phyloP scores from a whole-genome alignment of 805 yeast species.

The Saccharomyces kudriavzevii region DNA sequence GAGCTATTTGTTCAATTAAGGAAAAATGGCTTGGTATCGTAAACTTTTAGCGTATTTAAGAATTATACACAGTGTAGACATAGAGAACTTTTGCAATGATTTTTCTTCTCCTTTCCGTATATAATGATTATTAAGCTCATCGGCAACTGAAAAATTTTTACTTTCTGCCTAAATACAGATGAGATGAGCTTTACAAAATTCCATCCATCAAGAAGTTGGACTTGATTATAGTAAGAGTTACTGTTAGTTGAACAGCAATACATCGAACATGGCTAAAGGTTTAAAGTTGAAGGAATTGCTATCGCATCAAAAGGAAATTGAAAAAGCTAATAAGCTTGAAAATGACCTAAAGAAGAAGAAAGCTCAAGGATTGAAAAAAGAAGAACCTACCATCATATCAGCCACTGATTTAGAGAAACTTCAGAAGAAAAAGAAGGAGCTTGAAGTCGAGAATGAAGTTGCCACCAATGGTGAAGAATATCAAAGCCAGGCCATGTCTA shows the following conservation, averaged over 20 bases:
- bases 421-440: conserved; percentile 14
- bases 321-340: conserved; percentile 17
- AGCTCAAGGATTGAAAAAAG: conserved; percentile 15
- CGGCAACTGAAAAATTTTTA: background rate
- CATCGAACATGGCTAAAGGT: conserved; percentile 29
- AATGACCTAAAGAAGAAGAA: conserved; percentile 17
- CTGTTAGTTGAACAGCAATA: background rate
- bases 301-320: conserved; percentile 21
- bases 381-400: conserved; percentile 29
- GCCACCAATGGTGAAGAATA: conserved; percentile 32
- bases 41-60: background rate
- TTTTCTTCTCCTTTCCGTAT: background rate
- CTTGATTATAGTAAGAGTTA: background rate
- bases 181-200: conserved; percentile 11
- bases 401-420: conserved; percentile 22
- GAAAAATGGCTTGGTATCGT: conserved; percentile 37
- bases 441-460: conserved; percentile 11
- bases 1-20: conserved; percentile 47
- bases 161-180: background rate
- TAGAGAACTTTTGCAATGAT: background rate
- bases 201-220: background rate
- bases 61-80: background rate
- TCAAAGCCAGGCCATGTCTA: conserved; percentile 46
- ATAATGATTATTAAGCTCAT: background rate
- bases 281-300: conserved; percentile 26